These are phyloP conservation scores for Hymenoscyphus scutula DNA, from an alignment of 2,329 filamentous ascomycete species.

Conservation along the genomic window DNA sequence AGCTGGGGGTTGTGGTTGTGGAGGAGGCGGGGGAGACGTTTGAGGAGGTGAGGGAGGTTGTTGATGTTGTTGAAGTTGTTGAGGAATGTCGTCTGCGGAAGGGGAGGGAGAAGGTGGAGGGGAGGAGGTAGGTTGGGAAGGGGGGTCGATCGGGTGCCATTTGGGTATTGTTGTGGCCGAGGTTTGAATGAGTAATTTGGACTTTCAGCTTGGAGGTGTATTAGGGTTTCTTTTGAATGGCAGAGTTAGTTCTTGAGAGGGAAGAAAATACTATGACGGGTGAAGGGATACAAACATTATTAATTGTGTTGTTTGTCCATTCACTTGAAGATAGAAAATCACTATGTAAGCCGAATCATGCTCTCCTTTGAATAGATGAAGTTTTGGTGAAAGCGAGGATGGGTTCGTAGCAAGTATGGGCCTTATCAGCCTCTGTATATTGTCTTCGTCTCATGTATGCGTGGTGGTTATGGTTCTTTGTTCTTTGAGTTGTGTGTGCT, in stretches of 20 bases:
- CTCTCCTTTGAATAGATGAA: neutral
- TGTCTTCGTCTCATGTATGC: neutral
- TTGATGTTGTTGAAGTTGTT: conserved; percentile 31
- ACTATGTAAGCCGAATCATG: neutral
- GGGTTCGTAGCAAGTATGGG: neutral
- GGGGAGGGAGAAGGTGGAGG: conserved; percentile 47
- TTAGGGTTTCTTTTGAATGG: neutral
- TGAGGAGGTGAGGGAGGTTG: conserved; percentile 36
- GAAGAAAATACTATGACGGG: neutral
- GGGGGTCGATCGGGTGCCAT: conserved; percentile 28
- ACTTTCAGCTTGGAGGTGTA: neutral
- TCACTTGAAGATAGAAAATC: neutral
- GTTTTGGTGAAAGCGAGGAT: neutral
- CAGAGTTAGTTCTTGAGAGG: neutral
- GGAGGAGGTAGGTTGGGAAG: conserved; percentile 53
- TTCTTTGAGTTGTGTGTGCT: neutral
- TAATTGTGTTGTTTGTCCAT: neutral
- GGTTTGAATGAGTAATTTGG: conserved; percentile 3
- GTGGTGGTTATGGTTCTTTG: neutral
- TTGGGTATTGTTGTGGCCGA: conserved; percentile 3
- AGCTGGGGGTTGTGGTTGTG: conserved; percentile 22
- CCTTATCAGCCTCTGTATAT: conserved; percentile 9
- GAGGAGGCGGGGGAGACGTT: conserved; percentile 39
- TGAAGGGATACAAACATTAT: neutral
- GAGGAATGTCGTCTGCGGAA: conserved; percentile 41